These are phyloP conservation scores for Tolypocladium amazonense DNA, from an alignment of 2,329 filamentous ascomycete genomes.

Conservation along the genomic window DNA sequence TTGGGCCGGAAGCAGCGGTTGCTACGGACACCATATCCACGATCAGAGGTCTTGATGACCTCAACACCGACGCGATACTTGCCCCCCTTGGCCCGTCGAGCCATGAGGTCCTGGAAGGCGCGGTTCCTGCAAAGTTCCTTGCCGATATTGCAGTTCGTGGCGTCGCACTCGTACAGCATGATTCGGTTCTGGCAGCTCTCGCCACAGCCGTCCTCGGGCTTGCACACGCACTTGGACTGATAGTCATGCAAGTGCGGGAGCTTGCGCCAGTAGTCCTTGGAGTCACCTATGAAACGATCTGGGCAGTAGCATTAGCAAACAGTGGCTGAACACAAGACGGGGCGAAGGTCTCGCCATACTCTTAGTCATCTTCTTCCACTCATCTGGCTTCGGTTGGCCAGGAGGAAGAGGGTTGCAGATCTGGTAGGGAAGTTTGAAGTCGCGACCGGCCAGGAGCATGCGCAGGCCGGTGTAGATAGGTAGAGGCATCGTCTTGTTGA, in stretches of 20 bases:
- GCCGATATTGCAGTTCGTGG: conserved; percentile 74
- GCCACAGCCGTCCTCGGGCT: conserved; percentile 66
- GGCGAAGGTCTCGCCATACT: conserved; percentile 45
- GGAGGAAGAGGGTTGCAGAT: conserved; percentile 78
- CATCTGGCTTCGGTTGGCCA: conserved; percentile 82
- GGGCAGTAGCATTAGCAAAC: conserved; percentile 16
- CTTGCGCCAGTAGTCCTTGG: conserved; percentile 71
- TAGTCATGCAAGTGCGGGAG: conserved; percentile 64
- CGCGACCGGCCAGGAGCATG: conserved; percentile 58
- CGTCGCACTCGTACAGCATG: conserved; percentile 96
- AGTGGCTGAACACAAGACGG: neutral
- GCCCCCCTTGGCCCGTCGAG: conserved; percentile 65
- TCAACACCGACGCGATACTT: conserved; percentile 91
- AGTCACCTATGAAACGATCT: conserved; percentile 89
- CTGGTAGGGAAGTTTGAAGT: conserved; percentile 85
- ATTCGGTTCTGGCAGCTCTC: conserved; percentile 89
- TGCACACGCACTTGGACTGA: conserved; percentile 69
- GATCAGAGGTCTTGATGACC: conserved; percentile 79
- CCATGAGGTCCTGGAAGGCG: conserved; percentile 69
- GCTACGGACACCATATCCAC: conserved; percentile 84
- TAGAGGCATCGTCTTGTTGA: conserved; percentile 54
- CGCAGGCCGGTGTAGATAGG: conserved; percentile 72
- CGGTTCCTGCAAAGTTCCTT: conserved; percentile 72
- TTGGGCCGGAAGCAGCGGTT: conserved; percentile 79
- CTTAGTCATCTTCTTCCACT: conserved; percentile 85